Evolutionary conservation across 2,329 filamentous ascomycete species (phyloP), one percentile per base, ranked within the genome.

Genomic region (Camptophora hylomeconis): DNA sequence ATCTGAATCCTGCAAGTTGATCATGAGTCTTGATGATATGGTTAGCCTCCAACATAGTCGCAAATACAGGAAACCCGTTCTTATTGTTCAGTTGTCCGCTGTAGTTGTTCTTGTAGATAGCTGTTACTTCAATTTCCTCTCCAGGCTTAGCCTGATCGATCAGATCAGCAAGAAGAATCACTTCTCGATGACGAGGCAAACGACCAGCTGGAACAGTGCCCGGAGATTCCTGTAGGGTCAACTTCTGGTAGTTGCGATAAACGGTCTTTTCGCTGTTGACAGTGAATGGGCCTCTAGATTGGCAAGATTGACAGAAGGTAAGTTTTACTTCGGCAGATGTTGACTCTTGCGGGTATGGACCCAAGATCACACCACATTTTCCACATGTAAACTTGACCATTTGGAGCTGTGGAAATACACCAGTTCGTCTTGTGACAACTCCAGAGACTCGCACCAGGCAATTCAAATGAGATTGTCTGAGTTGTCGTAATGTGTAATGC

Each of bases 331-430:
- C 89, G 23, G 86, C 76, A 38, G 89, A 92, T 8, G 41, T 43
- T 22, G 87, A 89, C 59, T 98, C 89, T 49, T 98, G 89, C 50
- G 93, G 87, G 63, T 94, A 98, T 11, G 89, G 89, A 2, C 89
- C 89, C 3, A 98, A 69, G 0, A 84, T 93, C 24, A 81, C 71
- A 37, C 82, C 81, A 48, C 89, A 98, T 59, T 94, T 98, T 34
- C 67, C 74, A 58, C 89, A 98, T 59, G 94, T 82, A 50, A 98
- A 95, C 59, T 94, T 93, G 60, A 98, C 82, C 54, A 95, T 94
- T 56, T 95, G 95, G 37, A 98, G 65, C 59, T 98, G 89, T 3
- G 89, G 89, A 53, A 98, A 98, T 26, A 98, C 92, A 32, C 89
- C 89, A 15, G 78, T 92, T 42, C 89, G 74, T 39, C 89, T 75